Conservation (phyloP, 148 eudicot species). For the Dysphania ambrosioides region DNA sequence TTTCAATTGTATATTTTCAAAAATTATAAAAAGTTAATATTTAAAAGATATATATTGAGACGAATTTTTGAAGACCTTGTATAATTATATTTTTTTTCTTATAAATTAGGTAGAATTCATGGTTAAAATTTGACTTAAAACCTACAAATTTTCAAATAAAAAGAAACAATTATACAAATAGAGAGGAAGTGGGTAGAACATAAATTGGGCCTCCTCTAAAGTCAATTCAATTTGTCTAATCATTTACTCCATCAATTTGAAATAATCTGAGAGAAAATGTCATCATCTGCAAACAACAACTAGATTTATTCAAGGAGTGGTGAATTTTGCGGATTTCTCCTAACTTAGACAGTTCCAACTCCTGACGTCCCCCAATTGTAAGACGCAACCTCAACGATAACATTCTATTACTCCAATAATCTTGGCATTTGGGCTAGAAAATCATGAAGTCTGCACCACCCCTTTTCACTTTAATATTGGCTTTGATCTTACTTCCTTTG, state of each 20-base stretch:
- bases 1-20: too few species aligned
- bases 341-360: too few species aligned
- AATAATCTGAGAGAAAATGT: not conserved
- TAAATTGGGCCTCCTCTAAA: not conserved
- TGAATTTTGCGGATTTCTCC: not conserved
- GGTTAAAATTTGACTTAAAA: too few species aligned
- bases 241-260: not conserved
- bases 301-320: too few species aligned
- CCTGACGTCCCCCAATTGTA: not conserved
- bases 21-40: too few species aligned
- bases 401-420: not conserved
- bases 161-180: too few species aligned
- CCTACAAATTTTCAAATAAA: too few species aligned
- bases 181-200: not conserved
- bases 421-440: not conserved
- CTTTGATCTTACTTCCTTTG: conserved; percentile 16
- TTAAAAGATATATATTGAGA: too few species aligned
- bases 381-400: not conserved
- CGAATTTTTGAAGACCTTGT: too few species aligned
- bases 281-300: not conserved
- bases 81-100: too few species aligned
- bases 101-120: too few species aligned
- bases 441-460: not conserved
- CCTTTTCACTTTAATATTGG: conserved; percentile 1
- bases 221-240: not conserved